These are phyloP conservation scores for Pestalotiopsis sp. DNA, from an alignment of 2,329 filamentous ascomycete species.

Conservation along the genomic window DNA sequence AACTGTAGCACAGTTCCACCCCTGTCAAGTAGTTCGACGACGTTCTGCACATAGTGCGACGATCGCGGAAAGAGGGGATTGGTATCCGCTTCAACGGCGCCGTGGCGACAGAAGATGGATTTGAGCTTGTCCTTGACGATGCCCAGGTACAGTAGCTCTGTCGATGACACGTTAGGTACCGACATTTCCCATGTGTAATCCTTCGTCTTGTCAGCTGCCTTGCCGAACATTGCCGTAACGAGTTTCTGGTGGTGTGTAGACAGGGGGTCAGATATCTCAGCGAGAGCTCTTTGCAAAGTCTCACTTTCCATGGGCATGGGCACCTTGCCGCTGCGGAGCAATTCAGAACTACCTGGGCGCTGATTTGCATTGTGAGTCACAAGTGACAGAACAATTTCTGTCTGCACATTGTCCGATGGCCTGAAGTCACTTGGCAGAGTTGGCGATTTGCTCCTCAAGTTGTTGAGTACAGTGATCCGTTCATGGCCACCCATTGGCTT, in stretches of 20 bases:
- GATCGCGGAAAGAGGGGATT: constrained; percentile 81
- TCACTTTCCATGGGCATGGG: constrained; percentile 93
- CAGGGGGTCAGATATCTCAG: constrained; percentile 75
- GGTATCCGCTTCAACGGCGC: constrained; percentile 78
- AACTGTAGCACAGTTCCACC: constrained; percentile 88
- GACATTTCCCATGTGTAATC: constrained; percentile 79
- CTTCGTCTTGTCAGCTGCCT: constrained; percentile 75
- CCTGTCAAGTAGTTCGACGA: constrained; percentile 77
- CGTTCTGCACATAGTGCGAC: constrained; percentile 72
- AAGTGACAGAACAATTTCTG: constrained; percentile 75
- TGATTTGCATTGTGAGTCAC: constrained; percentile 81
- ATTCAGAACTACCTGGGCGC: constrained; percentile 77
- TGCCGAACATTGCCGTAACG: constrained; percentile 79
- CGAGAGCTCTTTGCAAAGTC: constrained; percentile 79
- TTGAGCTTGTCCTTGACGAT: constrained; percentile 74
- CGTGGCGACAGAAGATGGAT: constrained; percentile 83
- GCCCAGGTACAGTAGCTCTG: constrained; percentile 68
- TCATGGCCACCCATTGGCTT: constrained; percentile 63
- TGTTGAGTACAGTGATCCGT: constrained; percentile 62
- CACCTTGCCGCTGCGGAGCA: constrained; percentile 82
- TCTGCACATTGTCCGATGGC: constrained; percentile 69
- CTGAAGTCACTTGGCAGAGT: constrained; percentile 73
- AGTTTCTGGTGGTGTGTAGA: constrained; percentile 91
- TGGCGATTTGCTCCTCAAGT: constrained; percentile 67
- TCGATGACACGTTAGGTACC: constrained; percentile 49